Percentiles rank a stretch among this genome's conserved stretches.
These are phyloP conservation scores for Myxozyma neotropica DNA, from an alignment of 805 yeast species.

Conservation along the genomic window DNA sequence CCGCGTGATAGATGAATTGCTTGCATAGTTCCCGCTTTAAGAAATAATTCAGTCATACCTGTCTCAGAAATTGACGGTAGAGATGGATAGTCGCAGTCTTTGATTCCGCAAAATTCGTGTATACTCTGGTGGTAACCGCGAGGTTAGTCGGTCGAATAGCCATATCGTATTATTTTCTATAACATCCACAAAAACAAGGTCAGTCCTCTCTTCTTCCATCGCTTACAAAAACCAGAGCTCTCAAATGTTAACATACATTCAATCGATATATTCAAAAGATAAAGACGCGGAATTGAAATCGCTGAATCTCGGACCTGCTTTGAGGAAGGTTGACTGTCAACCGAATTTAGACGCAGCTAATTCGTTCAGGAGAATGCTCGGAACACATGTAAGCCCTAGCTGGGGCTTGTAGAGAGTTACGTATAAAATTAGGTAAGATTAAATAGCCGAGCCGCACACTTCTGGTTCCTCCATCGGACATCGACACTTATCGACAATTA, in stretches of 20 bases:
- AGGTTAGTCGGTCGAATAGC: slow-evolving; percentile 78
- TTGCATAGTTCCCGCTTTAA: too few species aligned
- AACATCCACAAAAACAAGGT: too few species aligned
- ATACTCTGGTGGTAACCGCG: slow-evolving; percentile 76
- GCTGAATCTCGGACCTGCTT: too few species aligned
- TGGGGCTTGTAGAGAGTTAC: background rate
- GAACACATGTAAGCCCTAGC: slow-evolving; percentile 1
- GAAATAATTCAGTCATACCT: slow-evolving; percentile 40
- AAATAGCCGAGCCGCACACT: background rate
- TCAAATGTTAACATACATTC: too few species aligned
- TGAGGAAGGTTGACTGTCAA: background rate
- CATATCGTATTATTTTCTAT: slow-evolving; percentile 39
- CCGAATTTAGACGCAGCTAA: slow-evolving; percentile 5
- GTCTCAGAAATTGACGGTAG: slow-evolving; percentile 71
- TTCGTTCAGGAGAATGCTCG: background rate
- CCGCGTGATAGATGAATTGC: background rate
- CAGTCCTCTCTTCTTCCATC: background rate
- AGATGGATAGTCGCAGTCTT: slow-evolving; percentile 64
- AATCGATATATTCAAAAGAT: background rate
- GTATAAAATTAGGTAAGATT: background rate
- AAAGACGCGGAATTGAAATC: background rate
- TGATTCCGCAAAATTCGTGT: slow-evolving; percentile 63
- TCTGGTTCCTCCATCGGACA: background rate
- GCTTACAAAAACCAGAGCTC: too few species aligned
- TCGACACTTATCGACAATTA: background rate